Evolutionary conservation across 371 early-diverging fungal species (phyloP), one percentile per base, ranked within the genome.

Genomic region (Rhizomucor miehei): DNA sequence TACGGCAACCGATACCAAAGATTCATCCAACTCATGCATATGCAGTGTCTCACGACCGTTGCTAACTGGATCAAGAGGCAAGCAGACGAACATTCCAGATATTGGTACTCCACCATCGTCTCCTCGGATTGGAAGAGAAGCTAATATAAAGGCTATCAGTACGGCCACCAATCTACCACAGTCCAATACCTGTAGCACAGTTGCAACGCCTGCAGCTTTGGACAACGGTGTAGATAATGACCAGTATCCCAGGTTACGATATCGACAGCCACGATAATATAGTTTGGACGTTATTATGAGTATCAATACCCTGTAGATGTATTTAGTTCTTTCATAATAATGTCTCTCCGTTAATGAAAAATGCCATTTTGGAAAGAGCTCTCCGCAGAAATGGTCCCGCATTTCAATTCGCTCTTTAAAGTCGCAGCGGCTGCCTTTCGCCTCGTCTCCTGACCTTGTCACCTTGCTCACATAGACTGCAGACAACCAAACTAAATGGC

Each of bases 401-500:
- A n/a, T n/a, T n/a, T n/a, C n/a, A n/a, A n/a, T n/a, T n/a, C n/a
- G n/a, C n/a, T n/a, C n/a, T n/a, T n/a, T n/a, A n/a, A n/a, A n/a
- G n/a, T n/a, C n/a, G n/a, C n/a, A n/a, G n/a, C n/a, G n/a, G n/a
- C n/a, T n/a, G n/a, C n/a, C n/a, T n/a, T n/a, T n/a, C n/a, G n/a
- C n/a, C n/a, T n/a, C n/a, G n/a, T 24, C 48, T 24, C 48, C 25
- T 29, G 16, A 48, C 29, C 25, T 25, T 29, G 36, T 44, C 24
- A 23, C 17, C 43, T 44, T 45, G 29, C 29, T 29, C 29, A 29
- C 29, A 8, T 29, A 29, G 29, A 29, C 52, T 40, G 23, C 37
- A 16, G 8, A 24, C 16, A 19, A 39, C 45, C n/a, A 17, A 43
- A n/a, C 43, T 48, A 35, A 55, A 59, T 51, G 61, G 52, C 56